Conservation (phyloP, 1,139 yeast species). For the Candida smagusa region DNA sequence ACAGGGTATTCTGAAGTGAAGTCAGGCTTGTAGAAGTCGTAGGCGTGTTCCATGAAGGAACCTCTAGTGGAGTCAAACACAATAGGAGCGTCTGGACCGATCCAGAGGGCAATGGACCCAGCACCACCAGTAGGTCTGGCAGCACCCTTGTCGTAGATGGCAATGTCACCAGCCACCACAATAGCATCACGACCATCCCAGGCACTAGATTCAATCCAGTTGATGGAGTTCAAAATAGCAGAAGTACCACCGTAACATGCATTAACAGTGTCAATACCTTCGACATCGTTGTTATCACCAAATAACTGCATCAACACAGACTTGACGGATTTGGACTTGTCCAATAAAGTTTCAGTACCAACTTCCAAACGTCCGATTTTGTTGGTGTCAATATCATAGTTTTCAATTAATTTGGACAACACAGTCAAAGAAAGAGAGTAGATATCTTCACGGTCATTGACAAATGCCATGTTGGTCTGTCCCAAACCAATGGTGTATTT, state of each 20-base stretch:
- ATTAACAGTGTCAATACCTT: constrained; percentile 93
- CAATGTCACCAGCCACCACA: constrained; percentile 97
- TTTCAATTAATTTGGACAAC: constrained; percentile 67
- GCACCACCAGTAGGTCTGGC: constrained; percentile 99
- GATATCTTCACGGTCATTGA: constrained; percentile 95
- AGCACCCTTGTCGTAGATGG: constrained; percentile 93
- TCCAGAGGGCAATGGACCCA: constrained; percentile 90
- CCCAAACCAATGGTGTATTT: constrained; percentile 98
- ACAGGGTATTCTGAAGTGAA: constrained; percentile 95
- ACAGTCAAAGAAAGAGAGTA: constrained; percentile 90
- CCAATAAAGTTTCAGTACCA: constrained; percentile 96
- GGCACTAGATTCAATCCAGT: constrained; percentile 93
- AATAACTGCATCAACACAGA: constrained; percentile 94
- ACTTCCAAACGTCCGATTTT: constrained; percentile 94
- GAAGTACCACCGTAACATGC: constrained; percentile 99
- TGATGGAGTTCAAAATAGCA: constrained; percentile 88
- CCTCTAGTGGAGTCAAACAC: constrained; percentile 89
- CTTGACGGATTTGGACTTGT: constrained; percentile 96
- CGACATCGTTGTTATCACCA: constrained; percentile 85
- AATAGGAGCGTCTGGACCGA: constrained; percentile 98
- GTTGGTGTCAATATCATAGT: constrained; percentile 78
- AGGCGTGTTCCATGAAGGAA: constrained; percentile 91
- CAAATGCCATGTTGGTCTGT: constrained; percentile 97
- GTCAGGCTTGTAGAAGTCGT: constrained; percentile 97
- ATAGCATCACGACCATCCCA: constrained; percentile 99